Evolutionary conservation across 352 stramenopile species (phyloP), one percentile per base, ranked within the genome.

Genomic region (Phytopythium mirpurense): DNA sequence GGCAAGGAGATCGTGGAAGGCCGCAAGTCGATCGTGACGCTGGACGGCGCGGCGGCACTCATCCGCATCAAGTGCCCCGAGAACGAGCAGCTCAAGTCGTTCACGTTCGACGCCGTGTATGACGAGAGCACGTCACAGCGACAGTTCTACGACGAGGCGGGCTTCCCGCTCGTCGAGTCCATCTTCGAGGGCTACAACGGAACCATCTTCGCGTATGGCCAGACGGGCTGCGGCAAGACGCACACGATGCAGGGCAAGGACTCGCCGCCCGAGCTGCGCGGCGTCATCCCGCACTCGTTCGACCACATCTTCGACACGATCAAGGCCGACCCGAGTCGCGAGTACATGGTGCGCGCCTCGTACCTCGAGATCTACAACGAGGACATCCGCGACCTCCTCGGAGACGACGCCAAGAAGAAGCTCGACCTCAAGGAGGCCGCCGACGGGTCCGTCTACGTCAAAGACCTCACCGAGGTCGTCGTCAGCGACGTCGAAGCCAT

Each of bases 281-380:
- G 84, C 19, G 80, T 95, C 42, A 95, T 95, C 47, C 84, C 84
- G 15, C 65, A 86, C 40, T 89, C 81, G 11, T 93, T 93, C 59
- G 81, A 92, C 54, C 83, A 95, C 56, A 88, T 95, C 52, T 95
- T 95, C 40, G 82, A 95, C 35, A 90, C 78, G 19, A 93, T 95
- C 50, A 73, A 74, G 37, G 67, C 80, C 21, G 80, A 93, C 37
- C 67, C 67, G 10, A 72, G 61, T 6, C 65, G 69, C 11, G 81
- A 93, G 49, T 90, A 93, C 57, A 92, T 90, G 83, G 79, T 90
- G 8, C 75, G 83, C 47, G 83, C 78, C 34, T 97, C 86, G 43
- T 98, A 97, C 64, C 70, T 98, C 21, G 93, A 98, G 61, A 97
- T 98, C 46, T 98, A 98, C 78, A 98, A 98, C 56, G 93, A 98